Conservation (phyloP, 345 rosid species). For the Lagerstroemia speciosa region DNA sequence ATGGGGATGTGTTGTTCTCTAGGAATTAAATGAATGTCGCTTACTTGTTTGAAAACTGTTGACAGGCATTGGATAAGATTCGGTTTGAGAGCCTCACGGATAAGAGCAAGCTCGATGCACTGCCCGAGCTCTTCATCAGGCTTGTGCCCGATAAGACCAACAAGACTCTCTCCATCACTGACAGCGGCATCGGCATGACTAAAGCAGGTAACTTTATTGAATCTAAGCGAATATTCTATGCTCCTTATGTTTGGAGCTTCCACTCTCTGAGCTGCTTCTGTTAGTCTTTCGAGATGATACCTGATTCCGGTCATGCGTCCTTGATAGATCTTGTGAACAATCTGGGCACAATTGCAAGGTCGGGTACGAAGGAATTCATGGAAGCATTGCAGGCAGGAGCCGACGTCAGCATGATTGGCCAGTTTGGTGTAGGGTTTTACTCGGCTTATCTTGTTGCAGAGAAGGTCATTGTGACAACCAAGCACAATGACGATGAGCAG, state of each 20-base stretch:
- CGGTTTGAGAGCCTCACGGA: slow-evolving; percentile 72
- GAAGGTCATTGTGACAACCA: slow-evolving; percentile 67
- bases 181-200: slow-evolving; percentile 83
- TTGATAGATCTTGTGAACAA: slow-evolving; percentile 65
- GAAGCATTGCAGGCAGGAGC: slow-evolving; percentile 89
- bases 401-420: slow-evolving; percentile 95
- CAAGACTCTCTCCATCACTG: slow-evolving; percentile 65
- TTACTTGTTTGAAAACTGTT: not conserved
- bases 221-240: not conserved
- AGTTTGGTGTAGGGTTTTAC: slow-evolving; percentile 89
- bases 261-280: not conserved
- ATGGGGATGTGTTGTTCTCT: not conserved
- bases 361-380: slow-evolving; percentile 92
- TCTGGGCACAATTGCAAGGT: slow-evolving; percentile 86
- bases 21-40: not conserved
- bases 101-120: slow-evolving; percentile 82
- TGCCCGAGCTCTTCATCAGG: slow-evolving; percentile 71
- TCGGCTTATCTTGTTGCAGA: slow-evolving; percentile 90
- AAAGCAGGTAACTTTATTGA: slow-evolving; percentile 45
- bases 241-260: not conserved
- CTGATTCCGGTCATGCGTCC: not conserved
- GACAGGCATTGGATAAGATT: slow-evolving; percentile 75
- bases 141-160: slow-evolving; percentile 63
- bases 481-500: slow-evolving; percentile 81
- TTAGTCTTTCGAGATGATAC: not conserved